Evolutionary conservation across 371 early-diverging fungal species (phyloP), one percentile per base, ranked within the genome.

Genomic region (Dipsacomyces acuminosporus): DNA sequence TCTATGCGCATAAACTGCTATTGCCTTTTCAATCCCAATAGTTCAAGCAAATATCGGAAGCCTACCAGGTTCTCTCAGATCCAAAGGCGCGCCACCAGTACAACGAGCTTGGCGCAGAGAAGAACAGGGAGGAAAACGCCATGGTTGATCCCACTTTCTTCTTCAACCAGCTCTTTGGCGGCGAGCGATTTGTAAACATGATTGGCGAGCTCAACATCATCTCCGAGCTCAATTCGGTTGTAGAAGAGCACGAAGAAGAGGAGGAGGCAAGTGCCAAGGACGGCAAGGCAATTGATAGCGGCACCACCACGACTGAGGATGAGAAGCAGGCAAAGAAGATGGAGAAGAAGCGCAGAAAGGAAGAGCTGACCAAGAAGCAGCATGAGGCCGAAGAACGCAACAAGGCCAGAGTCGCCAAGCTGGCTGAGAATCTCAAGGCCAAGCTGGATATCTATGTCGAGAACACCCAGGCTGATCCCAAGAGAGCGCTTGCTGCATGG

Each of bases 161-260:
- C 80, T 97, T 97, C 77, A 84, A 82, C 59, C 87, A 90, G 74
- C 85, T 89, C 51, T 97, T 97, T 81, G 94, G 94, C 48, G 95
- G 95, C 22, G 95, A 93, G 65, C 82, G 85, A 48, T 97, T 97
- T 76, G 82, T 83, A 15, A 88, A 90, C 71, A 84, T 94, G 59
- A 94, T 97, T 74, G 97, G 97, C 20, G 96, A 95, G 64, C 91
- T 97, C 30, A 89, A 89, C n/a, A 91, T 97, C 50, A 92, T 91
- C 21, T 76, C 81, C 42, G 94, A 94, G 56, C 88, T 97, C 77
- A 80, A 82, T 44, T 87, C 90, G 36, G 90, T 89, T 24, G 71
- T 90, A 55, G 74, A 77, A 42, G 76, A 81, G 45, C 66, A 75
- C 2, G 81, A 78, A 49, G 79, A 75, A 9, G 82, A 80, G 13